Evolutionary conservation across 2,329 filamentous ascomycete species (phyloP).

Genomic region (Diplodia seriata): DNA sequence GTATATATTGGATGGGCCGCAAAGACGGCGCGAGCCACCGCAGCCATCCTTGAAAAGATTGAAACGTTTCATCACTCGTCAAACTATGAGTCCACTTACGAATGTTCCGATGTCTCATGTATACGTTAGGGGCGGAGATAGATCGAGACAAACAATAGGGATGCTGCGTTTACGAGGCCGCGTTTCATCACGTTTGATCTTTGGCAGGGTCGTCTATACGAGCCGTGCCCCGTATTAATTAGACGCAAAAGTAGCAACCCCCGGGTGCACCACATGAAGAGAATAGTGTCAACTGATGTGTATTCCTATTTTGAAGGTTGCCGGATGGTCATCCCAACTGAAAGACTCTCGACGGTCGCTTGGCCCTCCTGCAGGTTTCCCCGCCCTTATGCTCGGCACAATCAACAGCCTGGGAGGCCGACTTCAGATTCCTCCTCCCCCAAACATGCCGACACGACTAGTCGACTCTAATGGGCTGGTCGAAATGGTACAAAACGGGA

Average conservation of each 20-base stretch:
- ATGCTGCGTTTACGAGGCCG: constrained; percentile 9
- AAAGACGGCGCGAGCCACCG: background rate
- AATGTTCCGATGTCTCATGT: constrained; percentile 12
- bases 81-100: background rate
- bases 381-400: background rate
- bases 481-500: background rate
- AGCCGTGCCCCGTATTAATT: background rate
- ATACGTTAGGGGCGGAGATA: background rate
- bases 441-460: background rate
- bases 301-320: background rate
- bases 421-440: background rate
- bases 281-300: background rate
- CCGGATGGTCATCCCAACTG: background rate
- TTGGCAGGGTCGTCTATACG: background rate
- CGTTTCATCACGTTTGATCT: constrained; percentile 17
- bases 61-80: background rate
- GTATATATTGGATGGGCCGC: background rate
- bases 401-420: background rate
- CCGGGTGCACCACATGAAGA: background rate
- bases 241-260: background rate
- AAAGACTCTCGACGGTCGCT: background rate
- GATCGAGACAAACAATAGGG: background rate
- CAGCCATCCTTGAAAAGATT: background rate
- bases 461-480: background rate
- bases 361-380: background rate